A percentile compares a stretch with the other conserved stretches of the same genome.
Conservation (phyloP, 768 basidiomycete genomes). For the Udeniomyces megalosporus region DNA sequence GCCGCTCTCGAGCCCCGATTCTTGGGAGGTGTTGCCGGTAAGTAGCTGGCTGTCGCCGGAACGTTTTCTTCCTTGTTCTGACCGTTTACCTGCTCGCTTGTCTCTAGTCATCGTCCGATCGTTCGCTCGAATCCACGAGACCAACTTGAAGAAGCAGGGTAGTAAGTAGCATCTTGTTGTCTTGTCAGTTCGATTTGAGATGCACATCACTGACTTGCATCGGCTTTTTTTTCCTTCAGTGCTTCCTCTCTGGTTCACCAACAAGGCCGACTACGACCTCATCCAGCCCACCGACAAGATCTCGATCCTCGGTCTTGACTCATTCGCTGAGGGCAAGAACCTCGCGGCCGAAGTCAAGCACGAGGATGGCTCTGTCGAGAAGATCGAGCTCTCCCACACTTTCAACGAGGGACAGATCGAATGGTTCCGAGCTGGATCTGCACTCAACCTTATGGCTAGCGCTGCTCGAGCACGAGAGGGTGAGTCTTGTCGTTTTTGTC, state of each 20-base stretch:
- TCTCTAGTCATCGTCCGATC: slow-evolving; percentile 93
- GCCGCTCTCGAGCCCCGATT: slow-evolving; percentile 90
- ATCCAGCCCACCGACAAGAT: slow-evolving; percentile 72
- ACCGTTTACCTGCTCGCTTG: no score
- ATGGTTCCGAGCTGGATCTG: slow-evolving; percentile 97
- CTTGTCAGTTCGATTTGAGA: neutral
- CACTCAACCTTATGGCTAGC: slow-evolving; percentile 44
- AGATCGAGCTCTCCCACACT: slow-evolving; percentile 68
- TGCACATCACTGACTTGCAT: neutral
- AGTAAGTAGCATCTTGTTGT: neutral
- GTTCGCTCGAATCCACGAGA: slow-evolving; percentile 88
- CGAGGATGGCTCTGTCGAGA: slow-evolving; percentile 39
- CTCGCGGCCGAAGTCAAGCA: slow-evolving; percentile 70
- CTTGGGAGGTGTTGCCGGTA: slow-evolving; percentile 84
- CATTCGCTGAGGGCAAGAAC: slow-evolving; percentile 82
- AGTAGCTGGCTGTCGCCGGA: no score
- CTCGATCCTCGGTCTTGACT: slow-evolving; percentile 72
- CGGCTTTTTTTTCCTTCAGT: neutral
- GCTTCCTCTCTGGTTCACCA: slow-evolving; percentile 74
- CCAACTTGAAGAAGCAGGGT: slow-evolving; percentile 98
- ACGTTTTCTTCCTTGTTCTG: no score
- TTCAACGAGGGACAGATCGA: slow-evolving; percentile 59
- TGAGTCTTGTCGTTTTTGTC: no score
- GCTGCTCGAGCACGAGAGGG: no score
- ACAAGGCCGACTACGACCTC: slow-evolving; percentile 90